Percentiles rank a stretch among this genome's conserved stretches.
Evolutionary conservation across 345 rosid genomes (phyloP).

Genomic region (Raphanus sativus): DNA sequence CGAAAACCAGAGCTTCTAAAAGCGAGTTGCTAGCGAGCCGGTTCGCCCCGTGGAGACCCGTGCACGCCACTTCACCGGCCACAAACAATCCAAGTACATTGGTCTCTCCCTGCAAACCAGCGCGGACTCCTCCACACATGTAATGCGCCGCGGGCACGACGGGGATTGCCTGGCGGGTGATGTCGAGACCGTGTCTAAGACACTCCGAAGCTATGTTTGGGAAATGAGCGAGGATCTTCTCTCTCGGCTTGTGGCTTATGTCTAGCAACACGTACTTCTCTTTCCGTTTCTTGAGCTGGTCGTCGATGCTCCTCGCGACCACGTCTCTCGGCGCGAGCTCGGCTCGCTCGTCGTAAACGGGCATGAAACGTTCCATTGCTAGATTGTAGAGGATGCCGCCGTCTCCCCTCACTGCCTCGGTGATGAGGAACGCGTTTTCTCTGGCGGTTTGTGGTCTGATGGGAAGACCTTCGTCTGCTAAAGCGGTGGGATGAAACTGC

Average conservation of each 20-base stretch:
- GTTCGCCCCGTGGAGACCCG: conserved; percentile 96
- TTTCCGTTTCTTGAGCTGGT: conserved; percentile 75
- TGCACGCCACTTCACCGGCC: conserved; percentile 98
- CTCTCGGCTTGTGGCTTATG: conserved; percentile 83
- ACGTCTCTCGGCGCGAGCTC: conserved; percentile 99
- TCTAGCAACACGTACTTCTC: conserved; percentile 85
- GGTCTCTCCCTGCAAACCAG: conserved; percentile 90
- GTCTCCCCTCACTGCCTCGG: conserved; percentile 90
- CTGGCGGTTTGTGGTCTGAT: conserved; percentile 57
- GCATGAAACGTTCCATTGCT: conserved; percentile 86
- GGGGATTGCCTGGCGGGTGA: conserved; percentile 74
- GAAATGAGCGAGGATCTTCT: conserved; percentile 84
- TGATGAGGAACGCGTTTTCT: conserved; percentile 87
- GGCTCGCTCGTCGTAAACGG: conserved; percentile 77
- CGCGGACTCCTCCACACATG: conserved; percentile 97
- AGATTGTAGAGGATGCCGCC: conserved; percentile 91
- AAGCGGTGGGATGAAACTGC: conserved; percentile 97
- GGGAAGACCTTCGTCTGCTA: conserved; percentile 96
- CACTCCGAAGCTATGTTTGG: conserved; percentile 93
- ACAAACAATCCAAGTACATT: conserved; percentile 85
- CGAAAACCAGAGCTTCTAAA: conserved; percentile 95
- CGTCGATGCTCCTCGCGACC: conserved; percentile 94
- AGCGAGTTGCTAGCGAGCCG: conserved; percentile 95
- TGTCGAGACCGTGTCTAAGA: conserved; percentile 72
- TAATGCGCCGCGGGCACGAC: conserved; percentile 98